Percentiles rank a stretch among this genome's conserved stretches.
These are phyloP conservation scores for Taphrina populina DNA, from an alignment of 1,139 yeast genomes.

Conservation along the genomic window DNA sequence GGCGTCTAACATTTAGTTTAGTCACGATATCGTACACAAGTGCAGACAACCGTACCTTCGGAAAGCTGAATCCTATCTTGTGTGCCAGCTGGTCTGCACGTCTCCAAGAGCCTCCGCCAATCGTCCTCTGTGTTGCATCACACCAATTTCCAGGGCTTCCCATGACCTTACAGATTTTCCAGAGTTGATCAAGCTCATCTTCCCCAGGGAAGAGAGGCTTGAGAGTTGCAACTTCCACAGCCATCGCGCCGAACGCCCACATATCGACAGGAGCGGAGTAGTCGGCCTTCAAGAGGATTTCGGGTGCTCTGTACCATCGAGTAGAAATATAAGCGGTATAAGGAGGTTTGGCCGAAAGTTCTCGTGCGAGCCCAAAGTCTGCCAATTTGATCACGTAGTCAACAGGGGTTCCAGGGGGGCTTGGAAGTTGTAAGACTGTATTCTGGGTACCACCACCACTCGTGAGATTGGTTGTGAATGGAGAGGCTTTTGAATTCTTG, in stretches of 20 bases:
- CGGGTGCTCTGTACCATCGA: constrained; percentile 96
- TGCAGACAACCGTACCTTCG: constrained; percentile 52
- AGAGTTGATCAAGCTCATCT: constrained; percentile 73
- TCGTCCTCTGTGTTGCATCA: constrained; percentile 55
- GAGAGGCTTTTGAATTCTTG: background rate
- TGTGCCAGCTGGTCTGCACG: constrained; percentile 66
- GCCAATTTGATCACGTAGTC: constrained; percentile 66
- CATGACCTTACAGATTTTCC: constrained; percentile 61
- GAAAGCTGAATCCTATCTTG: constrained; percentile 69
- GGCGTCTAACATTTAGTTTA: constrained; percentile 13
- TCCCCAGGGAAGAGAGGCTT: constrained; percentile 81
- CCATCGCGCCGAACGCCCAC: constrained; percentile 92
- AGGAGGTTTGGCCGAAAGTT: constrained; percentile 54
- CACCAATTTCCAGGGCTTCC: constrained; percentile 60
- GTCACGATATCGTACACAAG: background rate
- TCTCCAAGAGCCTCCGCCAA: constrained; percentile 72
- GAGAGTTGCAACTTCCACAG: constrained; percentile 73
- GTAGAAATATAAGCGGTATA: constrained; percentile 81
- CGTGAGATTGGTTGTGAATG: background rate
- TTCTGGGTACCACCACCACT: no score
- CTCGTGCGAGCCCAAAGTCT: constrained; percentile 87
- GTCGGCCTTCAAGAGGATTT: constrained; percentile 66
- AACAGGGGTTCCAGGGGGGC: constrained; percentile 45
- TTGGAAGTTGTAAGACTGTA: constrained; percentile 48
- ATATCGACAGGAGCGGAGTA: constrained; percentile 81